Percentiles rank a stretch among this genome's conserved stretches.
Conservation (phyloP, 1,139 yeast genomes). For the Yamadazyma sp. region DNA sequence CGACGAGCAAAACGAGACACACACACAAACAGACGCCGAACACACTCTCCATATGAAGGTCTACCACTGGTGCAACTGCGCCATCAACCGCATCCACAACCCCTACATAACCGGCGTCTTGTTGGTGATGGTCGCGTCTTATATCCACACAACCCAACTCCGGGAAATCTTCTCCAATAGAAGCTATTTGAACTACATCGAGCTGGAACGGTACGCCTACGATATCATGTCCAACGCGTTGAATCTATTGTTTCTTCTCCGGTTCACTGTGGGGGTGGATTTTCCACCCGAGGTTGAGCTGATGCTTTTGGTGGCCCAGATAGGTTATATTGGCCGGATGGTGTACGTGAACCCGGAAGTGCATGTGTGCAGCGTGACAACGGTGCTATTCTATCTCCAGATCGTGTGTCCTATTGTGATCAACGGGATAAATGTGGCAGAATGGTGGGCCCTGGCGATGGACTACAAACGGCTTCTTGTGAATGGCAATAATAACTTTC, state of each 20-base stretch:
- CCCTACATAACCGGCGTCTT: conserved; percentile 5
- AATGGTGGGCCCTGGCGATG: conserved; percentile 2
- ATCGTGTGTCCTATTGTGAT: conserved; percentile 9
- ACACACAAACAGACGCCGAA: too few species aligned
- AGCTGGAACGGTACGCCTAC: conserved; percentile 1
- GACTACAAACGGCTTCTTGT: conserved; percentile 6
- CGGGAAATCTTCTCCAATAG: not conserved
- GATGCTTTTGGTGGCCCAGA: conserved; percentile 16
- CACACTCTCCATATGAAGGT: conserved; percentile 5
- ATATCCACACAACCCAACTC: conserved; percentile 5
- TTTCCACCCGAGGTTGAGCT: conserved; percentile 12
- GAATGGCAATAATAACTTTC: conserved; percentile 24
- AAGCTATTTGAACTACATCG: conserved; percentile 2
- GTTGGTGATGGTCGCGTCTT: conserved; percentile 1
- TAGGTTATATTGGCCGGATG: conserved; percentile 1
- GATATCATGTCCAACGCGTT: conserved; percentile 8
- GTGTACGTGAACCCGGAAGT: not conserved
- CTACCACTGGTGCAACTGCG: conserved; percentile 1
- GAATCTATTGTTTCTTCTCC: conserved; percentile 8
- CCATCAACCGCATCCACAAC: conserved; percentile 5
- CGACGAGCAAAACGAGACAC: too few species aligned
- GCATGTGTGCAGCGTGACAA: not conserved
- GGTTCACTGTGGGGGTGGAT: conserved; percentile 7
- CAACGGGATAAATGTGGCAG: conserved; percentile 5
- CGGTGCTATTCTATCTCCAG: conserved; percentile 7